Evolutionary conservation across 805 yeast species (phyloP).

Genomic region (Phaffomyces antillensis): DNA sequence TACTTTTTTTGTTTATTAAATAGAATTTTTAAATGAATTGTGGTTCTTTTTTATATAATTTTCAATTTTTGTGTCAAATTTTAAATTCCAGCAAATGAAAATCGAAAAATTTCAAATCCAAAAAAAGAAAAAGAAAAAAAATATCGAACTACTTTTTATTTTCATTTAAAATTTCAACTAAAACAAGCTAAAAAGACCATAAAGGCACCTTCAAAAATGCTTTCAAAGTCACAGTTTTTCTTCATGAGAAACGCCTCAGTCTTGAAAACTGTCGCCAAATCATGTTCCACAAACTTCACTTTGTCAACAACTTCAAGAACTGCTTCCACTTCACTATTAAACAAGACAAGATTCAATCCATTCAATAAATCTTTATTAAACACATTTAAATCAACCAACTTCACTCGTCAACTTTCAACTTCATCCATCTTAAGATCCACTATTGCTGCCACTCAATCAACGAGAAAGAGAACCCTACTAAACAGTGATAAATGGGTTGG

Average conservation of each 20-base stretch:
- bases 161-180: background rate
- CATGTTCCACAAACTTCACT: constrained; percentile 16
- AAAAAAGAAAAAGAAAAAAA: background rate
- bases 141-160: background rate
- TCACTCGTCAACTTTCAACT: constrained; percentile 8
- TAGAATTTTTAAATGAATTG: background rate
- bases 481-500: constrained; percentile 54
- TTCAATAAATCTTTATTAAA: background rate
- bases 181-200: no score
- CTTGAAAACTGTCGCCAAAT: constrained; percentile 24
- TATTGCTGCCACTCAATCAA: background rate
- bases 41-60: background rate
- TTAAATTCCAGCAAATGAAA: constrained; percentile 11
- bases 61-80: background rate
- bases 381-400: constrained; percentile 1
- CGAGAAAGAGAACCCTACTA: constrained; percentile 15
- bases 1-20: no score
- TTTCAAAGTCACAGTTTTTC: constrained; percentile 50
- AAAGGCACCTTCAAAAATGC: background rate
- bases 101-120: constrained; percentile 8
- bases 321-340: background rate
- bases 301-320: background rate
- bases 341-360: background rate
- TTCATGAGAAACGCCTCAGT: constrained; percentile 49
- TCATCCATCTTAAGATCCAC: constrained; percentile 4